Evolutionary conservation across 352 stramenopile genomes (phyloP).

Genomic region (Thraustochytrium sp.): DNA sequence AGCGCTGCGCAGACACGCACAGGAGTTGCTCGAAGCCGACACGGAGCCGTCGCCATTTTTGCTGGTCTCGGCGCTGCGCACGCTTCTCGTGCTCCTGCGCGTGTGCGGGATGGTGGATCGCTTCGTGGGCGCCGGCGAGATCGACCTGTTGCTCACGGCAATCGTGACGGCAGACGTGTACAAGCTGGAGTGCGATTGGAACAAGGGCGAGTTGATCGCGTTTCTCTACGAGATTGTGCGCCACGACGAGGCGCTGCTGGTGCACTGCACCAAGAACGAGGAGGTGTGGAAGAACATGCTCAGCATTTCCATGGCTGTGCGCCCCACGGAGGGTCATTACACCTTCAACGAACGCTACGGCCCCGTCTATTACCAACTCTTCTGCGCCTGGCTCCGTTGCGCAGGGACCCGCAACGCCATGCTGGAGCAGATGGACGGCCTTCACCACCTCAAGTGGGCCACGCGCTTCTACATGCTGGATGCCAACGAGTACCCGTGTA

Average conservation of each 20-base stretch:
- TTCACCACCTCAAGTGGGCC: constrained; percentile 34
- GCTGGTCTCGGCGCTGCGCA: not conserved
- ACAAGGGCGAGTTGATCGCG: constrained; percentile 36
- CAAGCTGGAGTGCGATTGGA: constrained; percentile 39
- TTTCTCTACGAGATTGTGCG: not conserved
- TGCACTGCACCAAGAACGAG: not conserved
- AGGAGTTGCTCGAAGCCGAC: not conserved
- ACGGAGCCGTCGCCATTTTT: not conserved
- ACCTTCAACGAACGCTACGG: constrained; percentile 10
- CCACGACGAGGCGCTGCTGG: not conserved
- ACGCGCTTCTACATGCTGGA: constrained; percentile 12
- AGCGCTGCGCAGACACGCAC: not conserved
- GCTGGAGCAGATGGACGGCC: not conserved
- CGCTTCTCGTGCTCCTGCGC: not conserved
- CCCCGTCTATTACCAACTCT: constrained; percentile 1
- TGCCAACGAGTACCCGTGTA: constrained; percentile 17
- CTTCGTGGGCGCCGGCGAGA: not conserved
- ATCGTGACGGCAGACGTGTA: not conserved
- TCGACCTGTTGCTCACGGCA: not conserved
- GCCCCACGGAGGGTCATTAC: constrained; percentile 14
- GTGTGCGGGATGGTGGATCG: not conserved
- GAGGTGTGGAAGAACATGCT: not conserved
- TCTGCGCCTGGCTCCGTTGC: not conserved
- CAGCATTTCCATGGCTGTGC: constrained; percentile 28
- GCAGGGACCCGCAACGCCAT: not conserved